Conservation (phyloP, 108 stramenopile species). For the Skeletonema tropicum region DNA sequence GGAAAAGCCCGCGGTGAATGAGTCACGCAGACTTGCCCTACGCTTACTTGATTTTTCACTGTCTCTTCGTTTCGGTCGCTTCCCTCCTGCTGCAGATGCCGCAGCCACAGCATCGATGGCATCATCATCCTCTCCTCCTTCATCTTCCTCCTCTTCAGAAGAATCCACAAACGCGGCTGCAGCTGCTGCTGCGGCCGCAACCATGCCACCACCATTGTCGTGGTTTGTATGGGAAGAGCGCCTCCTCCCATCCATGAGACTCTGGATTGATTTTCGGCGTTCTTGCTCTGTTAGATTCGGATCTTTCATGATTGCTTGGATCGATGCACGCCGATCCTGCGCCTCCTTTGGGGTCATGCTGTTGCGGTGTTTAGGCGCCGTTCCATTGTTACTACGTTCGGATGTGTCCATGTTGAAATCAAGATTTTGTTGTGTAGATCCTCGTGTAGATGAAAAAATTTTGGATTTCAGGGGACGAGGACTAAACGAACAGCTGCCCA, state of each 20-base stretch:
- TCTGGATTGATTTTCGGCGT: slow-evolving; percentile 77
- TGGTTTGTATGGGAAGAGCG: slow-evolving; percentile 53
- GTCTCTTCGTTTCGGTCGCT: not conserved
- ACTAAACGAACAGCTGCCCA: not conserved
- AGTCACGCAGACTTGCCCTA: slow-evolving; percentile 31
- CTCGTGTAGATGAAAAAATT: too few relatives aligned
- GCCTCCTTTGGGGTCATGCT: slow-evolving; percentile 54
- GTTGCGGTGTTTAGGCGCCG: slow-evolving; percentile 20
- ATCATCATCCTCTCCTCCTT: slow-evolving; percentile 11
- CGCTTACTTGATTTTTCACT: slow-evolving; percentile 19
- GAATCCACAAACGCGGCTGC: slow-evolving; percentile 30
- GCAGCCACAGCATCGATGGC: slow-evolving; percentile 11
- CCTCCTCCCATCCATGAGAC: slow-evolving; percentile 87
- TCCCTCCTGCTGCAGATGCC: slow-evolving; percentile 17
- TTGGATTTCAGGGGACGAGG: not conserved
- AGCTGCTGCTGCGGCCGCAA: slow-evolving; percentile 32
- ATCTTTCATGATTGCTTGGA: slow-evolving; percentile 83
- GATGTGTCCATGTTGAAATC: not conserved
- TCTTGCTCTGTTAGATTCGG: slow-evolving; percentile 59
- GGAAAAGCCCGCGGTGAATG: slow-evolving; percentile 35
- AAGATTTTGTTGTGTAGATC: not conserved
- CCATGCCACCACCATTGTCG: slow-evolving; percentile 8
- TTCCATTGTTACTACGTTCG: not conserved
- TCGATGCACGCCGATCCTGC: slow-evolving; percentile 71
- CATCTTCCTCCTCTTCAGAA: slow-evolving; percentile 20